phyloP scores from a whole-genome alignment of 805 yeast genomes.

The Dipodascus geniculatus region DNA sequence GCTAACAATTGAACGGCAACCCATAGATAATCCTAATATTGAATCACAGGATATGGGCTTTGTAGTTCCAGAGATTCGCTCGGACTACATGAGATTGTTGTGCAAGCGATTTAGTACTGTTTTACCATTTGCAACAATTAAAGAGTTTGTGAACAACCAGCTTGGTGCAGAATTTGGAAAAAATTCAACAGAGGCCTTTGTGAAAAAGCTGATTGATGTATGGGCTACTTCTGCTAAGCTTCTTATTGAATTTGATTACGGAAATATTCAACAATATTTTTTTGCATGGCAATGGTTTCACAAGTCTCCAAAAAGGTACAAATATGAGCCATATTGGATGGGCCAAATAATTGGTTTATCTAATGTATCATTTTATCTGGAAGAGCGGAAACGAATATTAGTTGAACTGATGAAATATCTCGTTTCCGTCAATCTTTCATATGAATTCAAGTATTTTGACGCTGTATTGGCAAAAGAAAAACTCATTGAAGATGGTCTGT shows the following conservation, averaged over 20 bases:
- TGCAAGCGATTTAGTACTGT: background rate
- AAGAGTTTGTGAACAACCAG: background rate
- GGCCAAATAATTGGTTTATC: background rate
- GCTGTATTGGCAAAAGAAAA: background rate
- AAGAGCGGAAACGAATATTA: background rate
- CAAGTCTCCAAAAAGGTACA: background rate
- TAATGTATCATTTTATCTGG: background rate
- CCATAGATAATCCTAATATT: background rate
- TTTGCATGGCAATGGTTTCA: slow-evolving; percentile 1
- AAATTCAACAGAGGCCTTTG: background rate
- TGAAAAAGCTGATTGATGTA: background rate
- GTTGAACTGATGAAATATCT: background rate
- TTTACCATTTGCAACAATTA: background rate
- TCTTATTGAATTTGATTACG: background rate
- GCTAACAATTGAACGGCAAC: background rate
- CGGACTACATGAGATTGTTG: background rate
- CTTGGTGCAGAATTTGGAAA: background rate
- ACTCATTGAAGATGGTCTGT: background rate
- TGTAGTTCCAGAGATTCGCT: background rate
- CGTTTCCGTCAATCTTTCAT: background rate
- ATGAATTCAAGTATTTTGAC: background rate
- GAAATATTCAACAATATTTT: background rate
- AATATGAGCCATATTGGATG: background rate
- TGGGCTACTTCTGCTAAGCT: background rate
- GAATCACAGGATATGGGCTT: background rate